Percentiles rank a stretch among this genome's conserved stretches.
Conservation (phyloP, 129 eudicot species). For the Sambucus nigra region DNA sequence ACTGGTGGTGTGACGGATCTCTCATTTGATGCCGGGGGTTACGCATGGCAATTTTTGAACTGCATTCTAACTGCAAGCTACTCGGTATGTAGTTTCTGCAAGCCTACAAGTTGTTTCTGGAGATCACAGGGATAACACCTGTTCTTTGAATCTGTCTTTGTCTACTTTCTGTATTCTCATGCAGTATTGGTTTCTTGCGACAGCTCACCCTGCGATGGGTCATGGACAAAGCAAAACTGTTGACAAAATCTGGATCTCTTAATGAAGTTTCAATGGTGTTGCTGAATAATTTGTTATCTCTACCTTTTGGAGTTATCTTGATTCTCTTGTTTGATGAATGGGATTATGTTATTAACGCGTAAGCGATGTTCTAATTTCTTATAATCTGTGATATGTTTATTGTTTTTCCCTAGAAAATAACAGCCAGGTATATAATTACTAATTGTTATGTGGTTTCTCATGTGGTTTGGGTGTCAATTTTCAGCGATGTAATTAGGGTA, state of each 20-base stretch:
- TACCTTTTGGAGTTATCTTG: slow-evolving; percentile 61
- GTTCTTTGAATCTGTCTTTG: background rate
- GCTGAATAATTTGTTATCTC: slow-evolving; percentile 56
- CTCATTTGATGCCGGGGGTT: slow-evolving; percentile 56
- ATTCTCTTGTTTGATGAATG: slow-evolving; percentile 60
- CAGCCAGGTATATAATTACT: background rate
- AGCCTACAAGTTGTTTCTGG: background rate
- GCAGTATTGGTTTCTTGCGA: slow-evolving; percentile 6
- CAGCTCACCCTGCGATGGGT: slow-evolving; percentile 70
- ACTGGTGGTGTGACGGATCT: slow-evolving; percentile 79
- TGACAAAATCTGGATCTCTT: slow-evolving; percentile 68
- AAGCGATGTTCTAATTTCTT: slow-evolving; percentile 13
- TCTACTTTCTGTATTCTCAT: background rate
- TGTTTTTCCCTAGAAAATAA: background rate
- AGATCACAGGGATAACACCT: background rate
- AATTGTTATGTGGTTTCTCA: background rate
- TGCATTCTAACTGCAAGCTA: slow-evolving; percentile 80
- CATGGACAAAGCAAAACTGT: slow-evolving; percentile 67
- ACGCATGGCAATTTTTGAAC: slow-evolving; percentile 58
- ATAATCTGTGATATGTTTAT: background rate
- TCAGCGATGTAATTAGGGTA: slow-evolving; percentile 47
- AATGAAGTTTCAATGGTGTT: slow-evolving; percentile 82
- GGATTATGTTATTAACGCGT: slow-evolving; percentile 54
- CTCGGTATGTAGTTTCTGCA: slow-evolving; percentile 37
- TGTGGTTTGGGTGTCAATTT: slow-evolving; percentile 6